Conservation (phyloP, 495 filamentous ascomycete species). For the Penicillium silybi region DNA sequence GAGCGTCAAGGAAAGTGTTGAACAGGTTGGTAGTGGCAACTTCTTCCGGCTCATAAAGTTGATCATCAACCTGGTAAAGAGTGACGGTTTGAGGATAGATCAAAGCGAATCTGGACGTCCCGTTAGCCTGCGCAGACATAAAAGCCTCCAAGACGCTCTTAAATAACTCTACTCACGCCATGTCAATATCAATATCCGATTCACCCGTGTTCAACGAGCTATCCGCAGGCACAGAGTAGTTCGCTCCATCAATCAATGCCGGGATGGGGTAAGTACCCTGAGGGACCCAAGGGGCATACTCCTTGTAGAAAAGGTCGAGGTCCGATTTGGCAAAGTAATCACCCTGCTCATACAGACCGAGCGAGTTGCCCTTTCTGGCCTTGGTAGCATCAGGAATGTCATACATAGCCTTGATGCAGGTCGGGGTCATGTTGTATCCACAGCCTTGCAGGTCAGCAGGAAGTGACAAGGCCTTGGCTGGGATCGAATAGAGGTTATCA, state of each 20-base stretch:
- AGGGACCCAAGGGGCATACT: constrained; percentile 40
- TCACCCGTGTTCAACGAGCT: constrained; percentile 33
- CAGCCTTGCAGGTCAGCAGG: constrained; percentile 31
- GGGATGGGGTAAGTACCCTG: constrained; percentile 40
- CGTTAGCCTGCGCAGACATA: neutral
- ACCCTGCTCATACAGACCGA: constrained; percentile 51
- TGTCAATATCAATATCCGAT: constrained; percentile 46
- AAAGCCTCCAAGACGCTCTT: neutral
- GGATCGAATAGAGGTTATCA: constrained; percentile 1
- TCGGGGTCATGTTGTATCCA: constrained; percentile 45
- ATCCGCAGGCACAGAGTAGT: constrained; percentile 27
- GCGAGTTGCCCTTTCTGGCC: constrained; percentile 41
- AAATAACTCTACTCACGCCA: constrained; percentile 24
- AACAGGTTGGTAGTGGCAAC: constrained; percentile 42
- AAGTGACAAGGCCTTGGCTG: constrained; percentile 16
- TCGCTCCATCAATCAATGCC: constrained; percentile 41
- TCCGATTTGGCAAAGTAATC: constrained; percentile 51
- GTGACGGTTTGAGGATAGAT: constrained; percentile 55
- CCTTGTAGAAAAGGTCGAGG: constrained; percentile 53
- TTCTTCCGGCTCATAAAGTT: constrained; percentile 34
- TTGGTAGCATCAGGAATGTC: constrained; percentile 39
- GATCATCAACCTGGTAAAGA: constrained; percentile 55
- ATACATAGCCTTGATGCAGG: constrained; percentile 54
- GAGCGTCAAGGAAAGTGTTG: constrained; percentile 51
- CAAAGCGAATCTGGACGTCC: constrained; percentile 26